Evolutionary conservation across 176 grass and related monocot genomes (phyloP).

Genomic region (Oryza australiensis): DNA sequence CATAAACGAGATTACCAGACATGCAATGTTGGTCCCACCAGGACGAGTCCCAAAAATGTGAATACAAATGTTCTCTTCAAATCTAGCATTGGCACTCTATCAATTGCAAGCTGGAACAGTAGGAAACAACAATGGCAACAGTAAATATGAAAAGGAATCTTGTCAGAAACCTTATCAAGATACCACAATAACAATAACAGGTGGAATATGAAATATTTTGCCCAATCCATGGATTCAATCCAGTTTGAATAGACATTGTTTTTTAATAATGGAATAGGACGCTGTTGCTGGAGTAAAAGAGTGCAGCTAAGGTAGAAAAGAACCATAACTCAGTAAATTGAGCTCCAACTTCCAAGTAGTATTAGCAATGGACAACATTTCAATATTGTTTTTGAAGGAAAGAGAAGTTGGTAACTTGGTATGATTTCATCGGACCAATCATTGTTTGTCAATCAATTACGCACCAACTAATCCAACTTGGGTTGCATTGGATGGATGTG

Average conservation of each 20-base stretch:
- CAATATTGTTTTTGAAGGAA: background rate
- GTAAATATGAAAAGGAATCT: background rate
- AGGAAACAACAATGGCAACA: background rate
- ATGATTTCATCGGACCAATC: too few relatives aligned
- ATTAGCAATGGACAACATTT: too few relatives aligned
- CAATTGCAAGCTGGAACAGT: conserved; percentile 62
- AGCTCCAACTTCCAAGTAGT: background rate
- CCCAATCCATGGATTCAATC: background rate
- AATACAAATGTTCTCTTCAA: conserved; percentile 84
- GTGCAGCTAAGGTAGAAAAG: background rate
- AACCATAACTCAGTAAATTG: background rate
- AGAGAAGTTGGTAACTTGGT: too few relatives aligned
- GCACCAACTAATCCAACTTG: background rate
- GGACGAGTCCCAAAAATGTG: conserved; percentile 73
- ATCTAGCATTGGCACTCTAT: conserved; percentile 66
- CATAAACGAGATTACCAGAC: conserved; percentile 61
- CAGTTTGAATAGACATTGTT: background rate
- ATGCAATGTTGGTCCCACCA: conserved; percentile 81
- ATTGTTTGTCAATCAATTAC: too few relatives aligned
- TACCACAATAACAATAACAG: background rate
- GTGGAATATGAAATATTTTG: background rate
- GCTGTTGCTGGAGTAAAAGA: background rate
- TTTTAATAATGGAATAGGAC: background rate
- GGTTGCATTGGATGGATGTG: background rate
- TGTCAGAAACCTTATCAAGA: background rate